Base-by-base conservation (phyloP, 495 filamentous ascomycete genomes). In the Penicillium diatomitis region DNA sequence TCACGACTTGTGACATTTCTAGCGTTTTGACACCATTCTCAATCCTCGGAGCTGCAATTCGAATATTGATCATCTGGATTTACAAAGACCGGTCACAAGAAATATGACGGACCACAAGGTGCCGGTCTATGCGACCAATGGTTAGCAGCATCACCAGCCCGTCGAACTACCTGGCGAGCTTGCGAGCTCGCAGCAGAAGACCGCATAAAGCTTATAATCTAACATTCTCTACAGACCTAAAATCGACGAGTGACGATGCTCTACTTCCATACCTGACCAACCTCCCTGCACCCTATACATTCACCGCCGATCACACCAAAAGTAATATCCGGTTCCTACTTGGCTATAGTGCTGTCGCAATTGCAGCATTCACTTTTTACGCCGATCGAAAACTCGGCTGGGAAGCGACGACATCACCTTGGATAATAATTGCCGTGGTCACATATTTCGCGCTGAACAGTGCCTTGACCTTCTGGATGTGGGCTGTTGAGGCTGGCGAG, bases 171-270 rank as follows among this genome's bases (percentile, higher is more conserved):
- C 20, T 20, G 20, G 20, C 20, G 20, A 20, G 20, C 20, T 20
- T 20, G 20, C 20, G 20, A 20, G 20, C 20, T 20, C 20, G 20
- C 20, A 20, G 20, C 20, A 20, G 20, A 20, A 20, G 20, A 20
- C 20, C 20, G 20, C 20, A 20, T 20, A 20, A 20, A 20, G 20
- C 20, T 20, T 20, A 20, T 20, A 20, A 20, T 20, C 20, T 20
- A 20, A 20, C 20, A 20, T 20, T 20, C 20, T 20, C 20, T 48
- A 38, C 59, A 95, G 92, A 96, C 64, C 84, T 98, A 48, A 97
- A 97, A 69, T 95, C 94, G 64, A 94, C 90, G 12, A 87, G 84
- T 60, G 92, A 98, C 74, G 92, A 98, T 61, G 87, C 89, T 47
- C 81, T 98, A 41, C 78, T 84, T n/a, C 86, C 89, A 68, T 96